phyloP scores from a whole-genome alignment of 345 rosid genomes.

The Noccaea caerulescens region DNA sequence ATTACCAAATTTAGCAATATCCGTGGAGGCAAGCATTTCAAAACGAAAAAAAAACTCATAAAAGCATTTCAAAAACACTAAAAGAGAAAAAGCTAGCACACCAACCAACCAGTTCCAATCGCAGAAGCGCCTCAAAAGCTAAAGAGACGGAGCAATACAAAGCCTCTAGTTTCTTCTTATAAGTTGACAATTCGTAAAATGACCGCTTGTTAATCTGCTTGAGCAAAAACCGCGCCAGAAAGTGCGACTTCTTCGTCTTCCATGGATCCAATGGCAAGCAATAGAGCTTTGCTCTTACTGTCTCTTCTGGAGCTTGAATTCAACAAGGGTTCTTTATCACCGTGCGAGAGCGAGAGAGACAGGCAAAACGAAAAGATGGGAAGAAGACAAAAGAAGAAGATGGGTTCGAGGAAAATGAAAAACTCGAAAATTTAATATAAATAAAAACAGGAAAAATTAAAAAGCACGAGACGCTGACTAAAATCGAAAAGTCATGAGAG shows the following conservation, averaged over 20 bases:
- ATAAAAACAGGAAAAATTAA: neutral
- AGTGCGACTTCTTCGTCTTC: constrained; percentile 29
- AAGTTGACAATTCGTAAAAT: constrained; percentile 17
- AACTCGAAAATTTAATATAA: neutral
- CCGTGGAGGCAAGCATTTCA: constrained; percentile 7
- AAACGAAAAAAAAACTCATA: neutral
- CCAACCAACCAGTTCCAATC: constrained; percentile 15
- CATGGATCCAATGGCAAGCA: constrained; percentile 28
- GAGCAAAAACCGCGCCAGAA: constrained; percentile 26
- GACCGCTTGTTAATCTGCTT: constrained; percentile 1
- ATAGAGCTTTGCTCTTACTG: constrained; percentile 4
- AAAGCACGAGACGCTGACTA: constrained; percentile 39
- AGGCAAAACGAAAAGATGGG: constrained; percentile 14
- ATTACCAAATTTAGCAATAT: constrained; percentile 16
- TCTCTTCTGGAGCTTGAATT: constrained; percentile 22
- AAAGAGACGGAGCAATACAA: constrained; percentile 7
- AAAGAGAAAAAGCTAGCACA: constrained; percentile 12
- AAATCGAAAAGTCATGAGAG: constrained; percentile 38
- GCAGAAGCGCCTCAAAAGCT: constrained; percentile 21
- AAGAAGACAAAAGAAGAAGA: constrained; percentile 12
- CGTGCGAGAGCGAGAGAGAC: constrained; percentile 33
- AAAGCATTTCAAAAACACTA: constrained; percentile 24
- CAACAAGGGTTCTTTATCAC: constrained; percentile 1
- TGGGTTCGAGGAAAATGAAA: constrained; percentile 16
- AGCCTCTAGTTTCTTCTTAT: neutral